Evolutionary conservation across 495 filamentous ascomycete genomes (phyloP).

Genomic region (Penicillium cosmopolitanum): DNA sequence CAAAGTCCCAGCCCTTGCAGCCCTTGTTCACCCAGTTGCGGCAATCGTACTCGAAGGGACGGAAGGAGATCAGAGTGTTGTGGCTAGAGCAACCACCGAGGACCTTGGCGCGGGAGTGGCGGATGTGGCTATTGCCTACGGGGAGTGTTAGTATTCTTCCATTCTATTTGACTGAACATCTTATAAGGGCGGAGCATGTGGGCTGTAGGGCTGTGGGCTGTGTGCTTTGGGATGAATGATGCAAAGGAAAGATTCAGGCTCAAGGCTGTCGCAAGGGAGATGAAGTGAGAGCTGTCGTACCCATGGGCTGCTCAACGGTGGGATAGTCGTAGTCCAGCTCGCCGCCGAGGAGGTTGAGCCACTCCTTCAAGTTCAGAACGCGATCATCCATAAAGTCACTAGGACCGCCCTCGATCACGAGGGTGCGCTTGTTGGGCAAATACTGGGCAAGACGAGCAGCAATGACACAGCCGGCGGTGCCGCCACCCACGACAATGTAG

Average conservation of each 20-base stretch:
- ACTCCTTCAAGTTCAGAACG: conserved; percentile 75
- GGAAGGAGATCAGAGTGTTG: conserved; percentile 85
- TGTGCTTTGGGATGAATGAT: neutral
- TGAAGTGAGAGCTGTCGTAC: conserved; percentile 39
- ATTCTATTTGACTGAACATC: no score
- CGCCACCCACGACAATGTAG: conserved; percentile 85
- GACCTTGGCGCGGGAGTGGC: conserved; percentile 82
- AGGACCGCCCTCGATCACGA: conserved; percentile 68
- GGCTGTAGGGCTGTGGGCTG: no score
- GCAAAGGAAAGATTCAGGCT: neutral
- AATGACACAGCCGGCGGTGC: conserved; percentile 87
- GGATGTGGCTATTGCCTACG: conserved; percentile 77
- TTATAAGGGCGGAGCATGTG: neutral
- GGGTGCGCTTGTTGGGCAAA: conserved; percentile 64
- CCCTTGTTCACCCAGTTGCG: conserved; percentile 72
- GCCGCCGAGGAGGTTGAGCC: conserved; percentile 76
- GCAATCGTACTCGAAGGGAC: conserved; percentile 80
- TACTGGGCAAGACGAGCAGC: conserved; percentile 71
- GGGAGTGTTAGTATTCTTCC: neutral
- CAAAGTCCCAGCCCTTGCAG: conserved; percentile 77
- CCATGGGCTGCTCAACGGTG: conserved; percentile 82
- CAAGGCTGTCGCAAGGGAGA: neutral
- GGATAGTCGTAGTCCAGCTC: conserved; percentile 86
- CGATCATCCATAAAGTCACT: conserved; percentile 68
- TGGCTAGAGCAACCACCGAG: conserved; percentile 85